Evolutionary conservation across 2,329 filamentous ascomycete species (phyloP), one percentile per base, ranked within the genome.

Genomic region (Nemania abortiva): DNA sequence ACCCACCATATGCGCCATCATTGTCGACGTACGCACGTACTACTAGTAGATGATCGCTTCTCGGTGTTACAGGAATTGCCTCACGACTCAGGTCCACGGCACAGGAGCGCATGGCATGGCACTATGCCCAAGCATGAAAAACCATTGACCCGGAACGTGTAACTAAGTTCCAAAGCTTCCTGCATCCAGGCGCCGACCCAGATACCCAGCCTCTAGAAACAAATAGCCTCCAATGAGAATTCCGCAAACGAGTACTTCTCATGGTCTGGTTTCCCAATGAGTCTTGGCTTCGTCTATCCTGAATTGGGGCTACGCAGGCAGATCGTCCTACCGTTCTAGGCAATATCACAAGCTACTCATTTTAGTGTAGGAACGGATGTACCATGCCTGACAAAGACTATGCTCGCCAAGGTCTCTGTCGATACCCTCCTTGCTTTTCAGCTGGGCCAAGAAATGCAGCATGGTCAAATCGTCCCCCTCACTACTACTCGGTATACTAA

Each of bases 401-500:
- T 53, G 57, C 37, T 55, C 53, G 53, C 53, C 37, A 20, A 47
- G 54, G 59, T 24, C 34, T 52, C 37, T 20, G 20, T 65, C 31
- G n/a, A 54, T 34, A 50, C 45, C 65, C 55, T 62, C 60, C 50
- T 49, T 34, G 39, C 42, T 42, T 68, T 58, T 70, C 65, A 68
- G 68, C 68, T 68, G 47, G 68, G 65, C 45, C 64, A 57, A 62
- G 65, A 52, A 53, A 70, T 67, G 55, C 42, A 53, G 68, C 68
- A 61, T 62, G 52, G 31, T 22, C 34, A 45, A 45, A 50, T 39
- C 34, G 34, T 2, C 45, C 55, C 50, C 55, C 18, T n/a, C 45
- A 56, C 29, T 20, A 22, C 42, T 20, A 52, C 34, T 37, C 13
- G 10, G 50, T n/a, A 18, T 53, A 50, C 47, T 24, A 47, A 50